Conservation (phyloP, 192 early-diverging fungal species). For the Funneliformis geosporum region DNA sequence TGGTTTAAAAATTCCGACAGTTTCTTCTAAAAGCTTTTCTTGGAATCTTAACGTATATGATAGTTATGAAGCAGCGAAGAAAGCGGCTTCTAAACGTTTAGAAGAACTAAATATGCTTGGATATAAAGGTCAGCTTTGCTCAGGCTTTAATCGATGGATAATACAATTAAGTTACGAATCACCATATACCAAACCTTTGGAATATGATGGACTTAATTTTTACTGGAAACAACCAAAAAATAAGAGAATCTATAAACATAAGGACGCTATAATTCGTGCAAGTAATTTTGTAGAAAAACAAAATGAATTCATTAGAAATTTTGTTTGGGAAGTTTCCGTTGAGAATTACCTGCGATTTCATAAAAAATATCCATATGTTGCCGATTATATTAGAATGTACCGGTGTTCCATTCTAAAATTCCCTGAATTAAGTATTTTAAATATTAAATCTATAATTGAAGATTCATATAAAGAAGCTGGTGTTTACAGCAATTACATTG, state of each 20-base stretch:
- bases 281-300: neutral
- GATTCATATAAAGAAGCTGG: neutral
- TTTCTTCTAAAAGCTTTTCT: neutral
- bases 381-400: neutral
- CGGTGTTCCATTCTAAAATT: neutral
- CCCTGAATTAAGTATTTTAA: neutral
- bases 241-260: neutral
- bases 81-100: neutral
- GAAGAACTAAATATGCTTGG: neutral
- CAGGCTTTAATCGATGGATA: neutral
- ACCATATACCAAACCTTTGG: neutral
- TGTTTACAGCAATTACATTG: neutral
- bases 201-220: neutral
- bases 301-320: neutral
- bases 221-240: neutral
- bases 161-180: neutral
- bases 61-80: neutral
- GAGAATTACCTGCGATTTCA: neutral
- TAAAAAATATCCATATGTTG: neutral
- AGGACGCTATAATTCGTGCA: neutral
- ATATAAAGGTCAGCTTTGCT: neutral
- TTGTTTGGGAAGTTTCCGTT: conserved; percentile 4
- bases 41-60: neutral
- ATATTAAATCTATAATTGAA: neutral
- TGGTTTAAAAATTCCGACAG: neutral